Conservation (phyloP, 2,329 filamentous ascomycete genomes). For the Pseudogymnoascus sp. region DNA sequence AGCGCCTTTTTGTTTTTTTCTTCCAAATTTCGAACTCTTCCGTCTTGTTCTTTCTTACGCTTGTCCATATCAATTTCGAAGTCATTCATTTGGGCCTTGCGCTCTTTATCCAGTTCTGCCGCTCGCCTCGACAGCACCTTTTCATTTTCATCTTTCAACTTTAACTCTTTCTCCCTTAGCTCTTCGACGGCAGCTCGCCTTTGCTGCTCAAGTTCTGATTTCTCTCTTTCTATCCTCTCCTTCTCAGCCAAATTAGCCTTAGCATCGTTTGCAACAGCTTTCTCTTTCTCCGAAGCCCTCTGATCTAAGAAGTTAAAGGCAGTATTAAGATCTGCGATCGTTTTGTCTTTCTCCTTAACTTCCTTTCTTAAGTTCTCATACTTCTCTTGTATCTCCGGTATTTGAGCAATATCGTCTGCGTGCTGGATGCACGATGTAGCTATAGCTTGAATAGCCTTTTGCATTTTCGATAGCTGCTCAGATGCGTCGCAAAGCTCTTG, state of each 20-base stretch:
- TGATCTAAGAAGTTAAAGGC: not conserved
- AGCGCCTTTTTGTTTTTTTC: conserved; percentile 9
- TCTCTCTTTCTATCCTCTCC: not conserved
- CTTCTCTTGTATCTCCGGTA: not conserved
- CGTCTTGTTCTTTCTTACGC: conserved; percentile 10
- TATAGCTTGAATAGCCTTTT: not conserved
- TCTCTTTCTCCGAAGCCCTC: not conserved
- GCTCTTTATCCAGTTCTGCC: not conserved
- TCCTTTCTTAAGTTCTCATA: not conserved
- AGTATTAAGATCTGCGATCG: not conserved
- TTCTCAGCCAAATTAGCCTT: not conserved
- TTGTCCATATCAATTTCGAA: conserved; percentile 12
- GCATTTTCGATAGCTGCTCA: not conserved
- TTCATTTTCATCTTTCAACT: not conserved
- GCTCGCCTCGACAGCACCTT: not conserved
- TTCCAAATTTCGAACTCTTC: conserved; percentile 9
- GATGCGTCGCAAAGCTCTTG: not conserved
- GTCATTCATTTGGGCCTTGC: not conserved
- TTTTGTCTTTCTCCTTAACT: not conserved
- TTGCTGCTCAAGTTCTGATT: not conserved
- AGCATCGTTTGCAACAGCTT: not conserved
- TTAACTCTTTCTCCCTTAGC: not conserved
- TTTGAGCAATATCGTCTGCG: not conserved
- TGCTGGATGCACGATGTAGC: not conserved
- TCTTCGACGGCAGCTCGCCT: not conserved